Percentiles rank a stretch among this genome's conserved stretches.
phyloP scores from a whole-genome alignment of 805 yeast genomes.

The Wickerhamomyces rabaulensis region DNA sequence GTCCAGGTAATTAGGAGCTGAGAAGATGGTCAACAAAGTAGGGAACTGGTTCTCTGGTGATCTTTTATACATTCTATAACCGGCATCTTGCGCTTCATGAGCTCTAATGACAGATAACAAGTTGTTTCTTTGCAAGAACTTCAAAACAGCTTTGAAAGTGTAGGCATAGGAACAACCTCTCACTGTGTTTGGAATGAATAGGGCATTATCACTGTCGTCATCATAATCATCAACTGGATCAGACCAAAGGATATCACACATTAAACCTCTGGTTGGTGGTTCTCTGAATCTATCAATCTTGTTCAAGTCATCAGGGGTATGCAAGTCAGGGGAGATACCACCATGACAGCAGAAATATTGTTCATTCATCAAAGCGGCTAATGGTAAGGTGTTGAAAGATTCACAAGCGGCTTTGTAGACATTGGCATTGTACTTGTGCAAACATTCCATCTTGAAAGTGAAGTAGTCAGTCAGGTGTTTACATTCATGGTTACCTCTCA shows the following conservation, averaged over 20 bases:
- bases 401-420: slow-evolving; percentile 70
- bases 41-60: slow-evolving; percentile 86
- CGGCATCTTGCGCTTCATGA: slow-evolving; percentile 97
- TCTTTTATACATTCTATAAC: slow-evolving; percentile 89
- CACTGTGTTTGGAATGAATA: slow-evolving; percentile 60
- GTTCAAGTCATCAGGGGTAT: slow-evolving; percentile 61
- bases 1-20: slow-evolving; percentile 94
- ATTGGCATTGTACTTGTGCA: slow-evolving; percentile 65
- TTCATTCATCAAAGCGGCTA: slow-evolving; percentile 89
- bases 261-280: slow-evolving; percentile 88
- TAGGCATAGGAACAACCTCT: slow-evolving; percentile 93
- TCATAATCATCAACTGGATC: slow-evolving; percentile 93
- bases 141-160: slow-evolving; percentile 70
- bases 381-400: slow-evolving; percentile 82
- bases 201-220: slow-evolving; percentile 39
- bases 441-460: slow-evolving; percentile 87
- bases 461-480: slow-evolving; percentile 89
- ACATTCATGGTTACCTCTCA: slow-evolving; percentile 95
- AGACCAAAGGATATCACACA: slow-evolving; percentile 95
- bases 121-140: slow-evolving; percentile 72
- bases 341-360: slow-evolving; percentile 97
- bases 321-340: slow-evolving; percentile 84
- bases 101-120: slow-evolving; percentile 86
- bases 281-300: slow-evolving; percentile 77
- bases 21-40: slow-evolving; percentile 80